Percentiles rank a stretch among this genome's conserved stretches.
Conservation (phyloP, 2,329 filamentous ascomycete genomes). For the Trichoderma harzianum region DNA sequence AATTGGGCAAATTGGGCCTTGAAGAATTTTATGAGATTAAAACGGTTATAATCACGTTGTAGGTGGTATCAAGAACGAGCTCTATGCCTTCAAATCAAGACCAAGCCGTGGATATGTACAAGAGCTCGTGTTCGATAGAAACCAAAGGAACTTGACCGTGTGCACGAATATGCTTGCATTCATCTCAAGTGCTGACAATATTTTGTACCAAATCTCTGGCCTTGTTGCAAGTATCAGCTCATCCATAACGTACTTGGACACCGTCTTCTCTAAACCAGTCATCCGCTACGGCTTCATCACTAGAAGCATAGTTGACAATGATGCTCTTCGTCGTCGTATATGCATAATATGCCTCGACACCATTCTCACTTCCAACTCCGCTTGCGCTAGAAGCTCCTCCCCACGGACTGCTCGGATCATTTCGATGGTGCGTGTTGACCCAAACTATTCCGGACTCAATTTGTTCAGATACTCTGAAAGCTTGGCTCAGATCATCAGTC, state of each 20-base stretch:
- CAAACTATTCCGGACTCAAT: conserved; percentile 63
- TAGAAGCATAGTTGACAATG: conserved; percentile 64
- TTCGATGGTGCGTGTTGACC: conserved; percentile 64
- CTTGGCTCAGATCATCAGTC: conserved; percentile 71
- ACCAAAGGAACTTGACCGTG: background rate
- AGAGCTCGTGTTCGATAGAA: background rate
- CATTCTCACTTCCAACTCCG: conserved; percentile 71
- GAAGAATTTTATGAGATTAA: conserved; percentile 39
- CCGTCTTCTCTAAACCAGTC: conserved; percentile 66
- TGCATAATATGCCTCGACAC: conserved; percentile 58
- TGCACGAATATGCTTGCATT: background rate
- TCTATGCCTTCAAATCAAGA: background rate
- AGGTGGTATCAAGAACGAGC: background rate
- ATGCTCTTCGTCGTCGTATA: conserved; percentile 63
- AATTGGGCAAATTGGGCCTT: conserved; percentile 40
- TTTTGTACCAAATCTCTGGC: no score
- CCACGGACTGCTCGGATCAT: conserved; percentile 70
- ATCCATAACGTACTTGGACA: conserved; percentile 45
- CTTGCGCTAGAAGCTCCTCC: conserved; percentile 60
- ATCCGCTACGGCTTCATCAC: conserved; percentile 51
- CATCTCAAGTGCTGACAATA: background rate
- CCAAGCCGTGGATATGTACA: background rate
- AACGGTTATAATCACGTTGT: conserved; percentile 21
- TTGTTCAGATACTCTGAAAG: conserved; percentile 69
- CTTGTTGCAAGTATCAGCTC: background rate